Conservation (phyloP, 768 basidiomycete species). For the Lentinula sp. region DNA sequence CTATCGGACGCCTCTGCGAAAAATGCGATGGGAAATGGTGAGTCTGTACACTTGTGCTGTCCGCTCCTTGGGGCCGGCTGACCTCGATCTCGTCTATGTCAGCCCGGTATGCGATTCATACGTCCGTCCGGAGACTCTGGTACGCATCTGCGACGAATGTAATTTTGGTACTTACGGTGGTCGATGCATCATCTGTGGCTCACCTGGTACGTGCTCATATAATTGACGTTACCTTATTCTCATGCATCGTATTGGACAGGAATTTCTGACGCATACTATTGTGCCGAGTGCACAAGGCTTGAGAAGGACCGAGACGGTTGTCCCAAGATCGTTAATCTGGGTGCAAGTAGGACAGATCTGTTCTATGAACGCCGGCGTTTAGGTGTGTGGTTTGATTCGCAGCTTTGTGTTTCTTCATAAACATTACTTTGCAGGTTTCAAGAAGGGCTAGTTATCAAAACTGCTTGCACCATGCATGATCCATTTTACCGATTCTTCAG, state of each 20-base stretch:
- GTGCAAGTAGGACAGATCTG: constrained; percentile 85
- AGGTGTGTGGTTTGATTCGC: constrained; percentile 36
- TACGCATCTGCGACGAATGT: constrained; percentile 98
- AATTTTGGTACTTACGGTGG: constrained; percentile 99
- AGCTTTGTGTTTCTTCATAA: not conserved
- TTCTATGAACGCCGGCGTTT: constrained; percentile 88
- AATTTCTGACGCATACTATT: constrained; percentile 98
- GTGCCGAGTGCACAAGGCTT: constrained; percentile 92
- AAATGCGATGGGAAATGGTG: constrained; percentile 99
- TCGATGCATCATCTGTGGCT: constrained; percentile 95
- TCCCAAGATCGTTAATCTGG: constrained; percentile 97
- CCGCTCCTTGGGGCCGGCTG: not conserved
- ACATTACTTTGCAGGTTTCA: constrained; percentile 47
- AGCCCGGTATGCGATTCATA: constrained; percentile 99
- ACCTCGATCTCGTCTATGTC: not conserved
- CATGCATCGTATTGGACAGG: constrained; percentile 37
- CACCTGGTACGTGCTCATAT: constrained; percentile 62
- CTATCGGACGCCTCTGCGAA: constrained; percentile 96
- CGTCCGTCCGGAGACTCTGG: constrained; percentile 95
- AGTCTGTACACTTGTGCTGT: constrained; percentile 17
- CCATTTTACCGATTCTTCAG: too few species aligned
- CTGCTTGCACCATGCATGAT: too few species aligned
- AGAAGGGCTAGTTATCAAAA: constrained; percentile 42
- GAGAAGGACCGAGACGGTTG: constrained; percentile 99
- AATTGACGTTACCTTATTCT: not conserved